Evolutionary conservation across 768 basidiomycete genomes (phyloP).

Genomic region (Macrolepiota albuminosa): DNA sequence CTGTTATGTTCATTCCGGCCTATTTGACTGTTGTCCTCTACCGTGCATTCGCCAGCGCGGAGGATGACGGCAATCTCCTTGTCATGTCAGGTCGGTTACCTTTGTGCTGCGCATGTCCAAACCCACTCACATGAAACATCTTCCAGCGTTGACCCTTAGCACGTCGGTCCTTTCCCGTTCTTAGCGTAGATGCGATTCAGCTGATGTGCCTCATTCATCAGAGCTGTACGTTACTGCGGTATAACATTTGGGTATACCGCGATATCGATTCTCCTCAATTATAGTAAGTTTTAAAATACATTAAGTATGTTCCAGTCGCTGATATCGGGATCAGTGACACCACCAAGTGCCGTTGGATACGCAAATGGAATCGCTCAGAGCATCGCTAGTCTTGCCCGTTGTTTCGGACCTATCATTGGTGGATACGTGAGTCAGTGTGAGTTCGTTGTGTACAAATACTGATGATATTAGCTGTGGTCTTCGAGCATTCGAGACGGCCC

Average conservation of each 20-base stretch:
- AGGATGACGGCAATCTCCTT: slow-evolving; percentile 67
- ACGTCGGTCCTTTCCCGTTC: slow-evolving; percentile 51
- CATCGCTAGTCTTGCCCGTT: slow-evolving; percentile 89
- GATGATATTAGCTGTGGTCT: slow-evolving; percentile 61
- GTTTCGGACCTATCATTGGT: slow-evolving; percentile 81
- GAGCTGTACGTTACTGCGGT: slow-evolving; percentile 85
- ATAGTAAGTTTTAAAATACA: slow-evolving; percentile 43
- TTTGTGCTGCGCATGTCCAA: slow-evolving; percentile 8
- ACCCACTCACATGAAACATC: slow-evolving; percentile 7
- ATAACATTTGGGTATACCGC: slow-evolving; percentile 88
- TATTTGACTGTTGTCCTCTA: slow-evolving; percentile 79
- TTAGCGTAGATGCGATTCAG: neutral
- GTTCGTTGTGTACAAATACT: slow-evolving; percentile 10
- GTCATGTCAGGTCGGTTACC: slow-evolving; percentile 72
- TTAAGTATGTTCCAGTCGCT: slow-evolving; percentile 2
- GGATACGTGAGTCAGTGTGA: slow-evolving; percentile 56
- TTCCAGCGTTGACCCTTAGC: slow-evolving; percentile 65
- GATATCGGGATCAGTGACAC: slow-evolving; percentile 62
- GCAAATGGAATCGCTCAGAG: slow-evolving; percentile 97
- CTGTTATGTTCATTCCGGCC: slow-evolving; percentile 82
- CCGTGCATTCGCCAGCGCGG: slow-evolving; percentile 65
- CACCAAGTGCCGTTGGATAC: slow-evolving; percentile 81
- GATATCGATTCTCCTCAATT: slow-evolving; percentile 82
- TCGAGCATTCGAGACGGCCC: slow-evolving; percentile 64
- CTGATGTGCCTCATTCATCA: slow-evolving; percentile 23